Base-by-base conservation (phyloP, 1,139 yeast species). In the Debaryomyces psychrophilus region DNA sequence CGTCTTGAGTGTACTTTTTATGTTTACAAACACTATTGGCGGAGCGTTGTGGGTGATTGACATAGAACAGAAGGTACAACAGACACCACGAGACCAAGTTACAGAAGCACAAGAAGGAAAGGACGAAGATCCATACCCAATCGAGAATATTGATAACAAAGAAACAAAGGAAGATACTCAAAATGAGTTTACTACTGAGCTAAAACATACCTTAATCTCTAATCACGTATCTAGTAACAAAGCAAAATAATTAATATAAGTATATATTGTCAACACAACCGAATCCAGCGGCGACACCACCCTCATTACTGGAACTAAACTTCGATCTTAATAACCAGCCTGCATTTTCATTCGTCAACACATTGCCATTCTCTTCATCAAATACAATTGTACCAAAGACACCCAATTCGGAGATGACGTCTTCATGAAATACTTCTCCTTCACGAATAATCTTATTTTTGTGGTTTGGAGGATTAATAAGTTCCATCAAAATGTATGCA, bases 221-320 rank as follows among this genome's bases (percentile, higher is more conserved):
- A 33, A 17, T 26, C 23, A 38, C 14, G 27, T 20, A 15, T 29
- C 41, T 38, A 38, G 41, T 20, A 38, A 38, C n/a, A 25, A 38
- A 38, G 29, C 28, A 34, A 41, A 40, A 7, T 44, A 48, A 20
- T 51, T 50, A 46, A 55, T 75, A 75, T 44, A 81, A 66, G 53
- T 78, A 77, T 22, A 80, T 63, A 58, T 92, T 87, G 66, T 93
- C 99, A 44, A 93, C 90, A 66, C 97, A 90, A 8, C 98, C 99
- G 68, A 88, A 93, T 0, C 99, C 99, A 11, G 99, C 98, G 26
- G 98, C 98, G 28, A 93, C 97, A 31, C 99, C 99, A 42, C 99
- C 99, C 71, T 93, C 99, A 65, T 93, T 84, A 46, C 96, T 87
- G 2, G 86, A 73, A 54, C 89, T 85, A 49, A 90, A 81, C 65